Percentiles rank a stretch among this genome's conserved stretches.
Conservation (phyloP, 1,139 yeast species). For the Pichia sp. region DNA sequence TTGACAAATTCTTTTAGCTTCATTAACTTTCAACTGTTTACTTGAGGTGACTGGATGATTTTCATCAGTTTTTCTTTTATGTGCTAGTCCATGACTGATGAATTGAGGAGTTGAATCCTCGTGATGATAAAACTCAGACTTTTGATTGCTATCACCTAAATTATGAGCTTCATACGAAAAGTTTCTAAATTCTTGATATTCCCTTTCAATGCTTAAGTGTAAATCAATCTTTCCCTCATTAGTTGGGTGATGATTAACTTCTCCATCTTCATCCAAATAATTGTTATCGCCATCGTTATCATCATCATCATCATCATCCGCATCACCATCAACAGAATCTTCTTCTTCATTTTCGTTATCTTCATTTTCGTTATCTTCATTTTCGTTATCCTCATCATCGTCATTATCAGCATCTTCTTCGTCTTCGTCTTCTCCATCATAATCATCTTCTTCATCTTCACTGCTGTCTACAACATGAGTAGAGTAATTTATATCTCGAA, state of each 20-base stretch:
- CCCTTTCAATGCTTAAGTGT: no score
- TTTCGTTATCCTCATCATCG: slow-evolving; percentile 6
- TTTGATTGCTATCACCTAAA: no score
- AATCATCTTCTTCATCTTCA: slow-evolving; percentile 2
- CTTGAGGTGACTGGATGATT: no score
- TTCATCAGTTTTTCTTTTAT: background rate
- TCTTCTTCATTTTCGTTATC: slow-evolving; percentile 8
- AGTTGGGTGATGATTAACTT: background rate
- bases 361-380: slow-evolving; percentile 10
- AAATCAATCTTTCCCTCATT: no score
- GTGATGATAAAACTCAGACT: background rate
- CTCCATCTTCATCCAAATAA: background rate
- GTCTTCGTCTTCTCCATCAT: slow-evolving; percentile 6
- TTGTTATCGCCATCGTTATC: background rate
- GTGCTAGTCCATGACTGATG: background rate
- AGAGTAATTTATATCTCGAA: slow-evolving; percentile 22
- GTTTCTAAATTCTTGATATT: no score
- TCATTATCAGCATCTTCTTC: slow-evolving; percentile 10
- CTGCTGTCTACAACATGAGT: background rate
- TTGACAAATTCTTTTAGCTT: slow-evolving; percentile 36
- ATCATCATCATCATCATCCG: slow-evolving; percentile 12
- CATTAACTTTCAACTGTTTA: slow-evolving; percentile 16
- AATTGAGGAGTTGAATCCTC: background rate
- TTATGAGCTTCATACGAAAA: no score
- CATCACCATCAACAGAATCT: slow-evolving; percentile 9